Base-by-base conservation (phyloP, 2,329 filamentous ascomycete species). In the Coniochaeta sp. region DNA sequence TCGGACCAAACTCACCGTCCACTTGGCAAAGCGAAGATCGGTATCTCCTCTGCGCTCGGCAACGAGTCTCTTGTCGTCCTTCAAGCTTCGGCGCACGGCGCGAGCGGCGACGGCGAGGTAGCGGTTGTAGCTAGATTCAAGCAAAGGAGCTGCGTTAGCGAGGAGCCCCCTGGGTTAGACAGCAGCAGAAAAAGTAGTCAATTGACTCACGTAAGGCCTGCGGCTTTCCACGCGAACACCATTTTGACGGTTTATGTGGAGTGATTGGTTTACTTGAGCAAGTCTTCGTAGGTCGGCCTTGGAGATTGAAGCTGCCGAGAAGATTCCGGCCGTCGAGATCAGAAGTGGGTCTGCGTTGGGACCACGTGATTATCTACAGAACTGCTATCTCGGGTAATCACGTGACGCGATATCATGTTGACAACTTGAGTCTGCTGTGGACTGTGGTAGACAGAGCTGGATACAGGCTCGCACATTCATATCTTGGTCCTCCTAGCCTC, bases 191-290 rank as follows among this genome's bases (percentile, higher is more conserved):
- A 28, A 55, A 28, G 52, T 40, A 63, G 62, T 62, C 55, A 63
- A 68, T 64, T 64, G 63, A 84, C 91, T 78, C 89, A 96, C 93
- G 88, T 96, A 76, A 98, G 84, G 80, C 95, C 95, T 77, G 95
- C 91, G 75, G 93, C 87, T 90, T 97, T 98, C 95, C 93, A 99
- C 76, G 93, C 91, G 83, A 93, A 93, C 81, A 89, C 84, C 95
- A 98, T 99, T 81, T 63, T 64, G 58, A 61, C 58, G 60, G 60
- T 64, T 62, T 64, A 72, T 66, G 76, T 74, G 68, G 66, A 69
- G 67, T 67, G 65, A 58, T 64, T 62, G 65, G 61, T 65, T 66
- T 69, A 68, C 22, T 47, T 16, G 47, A n/a, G 47, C 47, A 54
- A 34, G n/a, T 57, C 33, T 55, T 55, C 52, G 52, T 55, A 28